Base-by-base conservation (phyloP, 495 filamentous ascomycete species). In the Letharia lupina region DNA sequence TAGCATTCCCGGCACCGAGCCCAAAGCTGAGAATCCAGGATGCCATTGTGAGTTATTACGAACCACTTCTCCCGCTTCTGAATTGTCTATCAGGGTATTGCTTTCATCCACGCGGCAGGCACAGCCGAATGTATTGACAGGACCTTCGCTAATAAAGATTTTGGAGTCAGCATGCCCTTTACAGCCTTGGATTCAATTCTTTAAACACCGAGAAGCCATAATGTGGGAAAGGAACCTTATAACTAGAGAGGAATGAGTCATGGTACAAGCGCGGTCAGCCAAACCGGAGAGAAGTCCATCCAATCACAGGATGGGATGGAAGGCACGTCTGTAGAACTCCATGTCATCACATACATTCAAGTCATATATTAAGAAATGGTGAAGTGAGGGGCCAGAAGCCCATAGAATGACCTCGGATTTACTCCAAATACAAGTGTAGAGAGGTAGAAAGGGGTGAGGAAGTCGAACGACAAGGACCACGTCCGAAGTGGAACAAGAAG, bases 61-160 rank as follows among this genome's bases (percentile, higher is more conserved):
- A 15, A 64, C 61, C 35, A n/a, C 8, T 35, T 31, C 56, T 45
- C 40, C 41, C 10, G 40, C 58, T 62, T 64, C 35, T 48, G 65
- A 50, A 20, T 58, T 63, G 44, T 66, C 47, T 23, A 68, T 40
- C 37, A 65, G 60, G 37, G 56, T 54, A 31, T 28, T 31, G 35
- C n/a, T 23, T 0, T 44, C 33, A 48, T 62, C 66, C 60, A 23
- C 70, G 65, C 42, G 67, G 65, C 61, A 77, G 20, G 72, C 57
- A n/a, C 79, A 78, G 42, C 81, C 81, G 66, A 79, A 82, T 9
- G 80, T 80, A 10, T 83, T 76, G 64, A 72, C 62, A 28, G 60
- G 72, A 2, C 69, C 69, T 12, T 70, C 64, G 50, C 75, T 57
- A n/a, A 57, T 18, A 33, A 37, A 57, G 18, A 20, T n/a, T 57